These are phyloP conservation scores for Entamoeba dispar DNA, from an alignment of 208 protist species.

Conservation along the genomic window DNA sequence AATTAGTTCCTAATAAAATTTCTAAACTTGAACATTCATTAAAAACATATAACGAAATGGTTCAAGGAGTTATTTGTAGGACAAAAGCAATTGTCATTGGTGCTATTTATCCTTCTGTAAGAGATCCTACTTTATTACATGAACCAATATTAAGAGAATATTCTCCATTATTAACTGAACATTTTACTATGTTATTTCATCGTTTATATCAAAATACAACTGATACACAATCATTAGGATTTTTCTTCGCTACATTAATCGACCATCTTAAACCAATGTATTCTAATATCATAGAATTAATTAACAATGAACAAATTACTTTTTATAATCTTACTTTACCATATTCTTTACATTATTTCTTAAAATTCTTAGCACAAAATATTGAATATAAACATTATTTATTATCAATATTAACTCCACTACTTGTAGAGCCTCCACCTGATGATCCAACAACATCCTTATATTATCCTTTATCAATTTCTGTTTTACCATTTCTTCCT, in stretches of 20 bases:
- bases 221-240: background rate
- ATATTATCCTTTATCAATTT: background rate
- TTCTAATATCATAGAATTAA: background rate
- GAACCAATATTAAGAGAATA: background rate
- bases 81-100: background rate
- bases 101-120: background rate
- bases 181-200: background rate
- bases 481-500: background rate
- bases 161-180: background rate
- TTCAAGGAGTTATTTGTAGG: background rate
- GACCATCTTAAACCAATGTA: background rate
- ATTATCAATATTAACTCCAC: background rate
- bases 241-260: background rate
- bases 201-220: background rate
- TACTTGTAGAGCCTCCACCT: background rate
- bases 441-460: background rate
- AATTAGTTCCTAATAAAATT: background rate
- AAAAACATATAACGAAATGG: background rate
- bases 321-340: background rate
- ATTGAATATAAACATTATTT: background rate
- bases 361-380: background rate
- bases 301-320: background rate
- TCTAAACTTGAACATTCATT: background rate
- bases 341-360: background rate
- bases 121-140: background rate